A percentile compares a stretch with the other conserved stretches of the same genome.
Evolutionary conservation across 2,329 filamentous ascomycete genomes (phyloP).

Genomic region (Fusarium chlamydosporum): DNA sequence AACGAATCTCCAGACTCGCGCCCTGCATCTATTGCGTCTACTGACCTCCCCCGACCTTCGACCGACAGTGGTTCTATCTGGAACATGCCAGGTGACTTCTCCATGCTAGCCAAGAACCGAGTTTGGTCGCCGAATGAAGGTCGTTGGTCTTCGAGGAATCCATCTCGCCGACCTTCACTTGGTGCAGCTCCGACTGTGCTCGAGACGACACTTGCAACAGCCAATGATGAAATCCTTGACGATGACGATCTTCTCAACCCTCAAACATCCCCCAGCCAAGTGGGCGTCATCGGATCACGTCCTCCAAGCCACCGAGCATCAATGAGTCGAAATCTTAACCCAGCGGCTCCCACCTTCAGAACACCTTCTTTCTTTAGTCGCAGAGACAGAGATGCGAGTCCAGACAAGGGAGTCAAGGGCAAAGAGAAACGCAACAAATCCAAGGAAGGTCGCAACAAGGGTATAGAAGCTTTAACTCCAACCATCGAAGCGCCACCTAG

Average conservation of each 20-base stretch:
- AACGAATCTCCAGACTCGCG: constrained; percentile 72
- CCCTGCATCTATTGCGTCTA: constrained; percentile 77
- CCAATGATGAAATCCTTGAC: constrained; percentile 74
- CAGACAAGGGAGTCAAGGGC: constrained; percentile 49
- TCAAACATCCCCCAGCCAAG: constrained; percentile 68
- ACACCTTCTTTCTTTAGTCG: constrained; percentile 74
- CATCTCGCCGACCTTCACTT: constrained; percentile 84
- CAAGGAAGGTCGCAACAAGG: constrained; percentile 58
- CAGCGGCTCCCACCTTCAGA: constrained; percentile 89
- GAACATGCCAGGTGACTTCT: constrained; percentile 67
- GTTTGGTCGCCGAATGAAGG: constrained; percentile 75
- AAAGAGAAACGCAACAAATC: constrained; percentile 56
- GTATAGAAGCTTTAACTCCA: constrained; percentile 56
- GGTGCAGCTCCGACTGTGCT: constrained; percentile 79
- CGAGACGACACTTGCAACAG: constrained; percentile 72
- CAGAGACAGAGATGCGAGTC: constrained; percentile 56
- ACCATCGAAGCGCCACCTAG: constrained; percentile 56
- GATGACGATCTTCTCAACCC: constrained; percentile 68
- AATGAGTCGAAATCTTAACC: constrained; percentile 80
- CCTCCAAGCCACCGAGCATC: constrained; percentile 63
- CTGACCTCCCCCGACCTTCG: constrained; percentile 81
- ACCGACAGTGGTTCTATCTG: constrained; percentile 84
- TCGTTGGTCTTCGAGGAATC: constrained; percentile 72
- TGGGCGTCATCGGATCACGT: constrained; percentile 84
- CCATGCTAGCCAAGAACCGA: constrained; percentile 66